Base-by-base conservation (phyloP, 805 yeast genomes). In the Ogataea corticis region DNA sequence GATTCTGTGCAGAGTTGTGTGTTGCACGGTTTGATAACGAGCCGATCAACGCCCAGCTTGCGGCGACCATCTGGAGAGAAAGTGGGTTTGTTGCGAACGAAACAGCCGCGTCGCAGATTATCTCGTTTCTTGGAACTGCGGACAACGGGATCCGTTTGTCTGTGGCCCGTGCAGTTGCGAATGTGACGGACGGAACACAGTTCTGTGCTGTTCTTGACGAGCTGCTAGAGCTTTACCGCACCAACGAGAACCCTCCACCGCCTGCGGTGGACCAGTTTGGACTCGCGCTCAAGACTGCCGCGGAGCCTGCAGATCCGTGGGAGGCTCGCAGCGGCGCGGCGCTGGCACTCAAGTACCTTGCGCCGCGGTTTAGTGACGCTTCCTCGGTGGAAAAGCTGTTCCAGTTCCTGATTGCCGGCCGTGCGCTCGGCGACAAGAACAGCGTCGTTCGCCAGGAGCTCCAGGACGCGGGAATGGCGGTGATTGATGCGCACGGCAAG, bases 11-110 rank as follows among this genome's bases (percentile, higher is more conserved):
- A 28, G 96, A 91, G 62, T 66, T 94, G 17, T 91, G 87, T 81
- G 81, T 94, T 46, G 76, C 87, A 18, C 73, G 78, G 48, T 89
- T 84, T 61, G 96, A 90, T 61, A 83, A 80, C 37, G 89, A 83
- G 40, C 75, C 74, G 14, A 62, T 71, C 10, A 80, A 80, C 48
- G 73, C 83, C 4, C 83, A 79, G 19, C 57, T 84, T 14, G 97
- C 97, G 0, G 66, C 67, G 15, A 83, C 92, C 1, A 87, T 94
- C 48, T 94, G 97, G 97, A 76, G 79, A 28, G 96, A 90, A 54
- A 87, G 82, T 61, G 51, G 43, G 3, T 82, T 84, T 48, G 52
- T 58, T n/a, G 59, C 85, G 33, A 69, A 73, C 3, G 55, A 57
- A 0, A 66, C 68, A 3, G 70, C 83, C 1, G 73, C 86, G 0